Evolutionary conservation across 2,329 filamentous ascomycete species (phyloP), one percentile per base, ranked within the genome.

Genomic region (Colletotrichum cordylinicola): DNA sequence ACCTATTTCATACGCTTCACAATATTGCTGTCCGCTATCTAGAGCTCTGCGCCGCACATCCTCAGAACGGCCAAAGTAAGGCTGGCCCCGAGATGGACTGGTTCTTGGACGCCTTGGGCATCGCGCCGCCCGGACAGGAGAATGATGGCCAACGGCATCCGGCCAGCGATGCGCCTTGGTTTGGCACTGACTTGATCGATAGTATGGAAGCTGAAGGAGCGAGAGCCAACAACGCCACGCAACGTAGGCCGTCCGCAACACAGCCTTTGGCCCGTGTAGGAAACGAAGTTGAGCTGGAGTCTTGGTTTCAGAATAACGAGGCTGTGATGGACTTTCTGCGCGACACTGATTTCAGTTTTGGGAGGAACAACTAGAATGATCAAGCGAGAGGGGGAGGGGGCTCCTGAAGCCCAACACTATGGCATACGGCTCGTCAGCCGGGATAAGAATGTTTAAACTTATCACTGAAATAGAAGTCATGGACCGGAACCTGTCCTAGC

Each of bases 11-110:
- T 55, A 88, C 92, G 2, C 87, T 93, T 55, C 88, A 90, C 77
- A 90, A 86, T 27, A 89, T 93, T 6, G 91, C 91, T 0, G 86
- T 87, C 27, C 84, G 92, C 6, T 93, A 93, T 76, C 84, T 92
- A 8, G 89, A 92, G 78, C 88, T 90, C 2, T 91, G 90, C 68
- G 78, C 79, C 18, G 77, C 78, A 2, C 78, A 80, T 2, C 79
- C 80, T 6, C 79, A 80, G 6, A 82, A 81, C 8, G 77, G 79
- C 60, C 79, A 83, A 73, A 80, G 85, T 82, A 77, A 85, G 68
- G 82, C 77, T 8, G 76, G 76, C n/a, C 82, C 74, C 72, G 85
- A 87, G 52, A 88, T 91, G 70, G 88, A 90, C 72, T 84, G 85
- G 1, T 90, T 91, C 74, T 83, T 92, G 0, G 87, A 85, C 37